Evolutionary conservation across 257 asterid genomes (phyloP).

Genomic region (Nicotiana knightiana): DNA sequence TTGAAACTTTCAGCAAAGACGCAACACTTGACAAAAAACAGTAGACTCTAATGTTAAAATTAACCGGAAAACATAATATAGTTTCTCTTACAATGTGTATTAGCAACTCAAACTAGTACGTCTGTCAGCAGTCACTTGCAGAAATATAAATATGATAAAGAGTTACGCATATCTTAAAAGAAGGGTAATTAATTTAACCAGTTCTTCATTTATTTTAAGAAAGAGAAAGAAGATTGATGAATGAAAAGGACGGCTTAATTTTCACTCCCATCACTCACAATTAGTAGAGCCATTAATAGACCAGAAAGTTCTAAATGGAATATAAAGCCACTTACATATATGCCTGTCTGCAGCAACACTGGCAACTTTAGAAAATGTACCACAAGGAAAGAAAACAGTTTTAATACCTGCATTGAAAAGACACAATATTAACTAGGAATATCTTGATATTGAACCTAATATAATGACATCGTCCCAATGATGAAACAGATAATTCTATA

Average conservation of each 20-base stretch:
- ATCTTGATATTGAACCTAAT: background rate
- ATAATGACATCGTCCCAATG: background rate
- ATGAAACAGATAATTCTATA: background rate
- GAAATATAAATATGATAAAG: background rate
- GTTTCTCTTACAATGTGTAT: background rate
- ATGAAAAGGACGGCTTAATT: background rate
- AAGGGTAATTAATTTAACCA: background rate
- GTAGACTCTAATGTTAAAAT: background rate
- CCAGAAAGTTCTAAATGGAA: background rate
- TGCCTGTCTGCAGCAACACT: constrained; percentile 58
- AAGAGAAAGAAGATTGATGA: background rate
- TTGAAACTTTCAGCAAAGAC: background rate
- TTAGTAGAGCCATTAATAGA: background rate
- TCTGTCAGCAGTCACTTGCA: background rate
- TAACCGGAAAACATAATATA: background rate
- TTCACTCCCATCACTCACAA: background rate
- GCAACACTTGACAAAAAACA: background rate
- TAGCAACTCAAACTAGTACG: background rate
- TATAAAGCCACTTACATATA: constrained; percentile 54
- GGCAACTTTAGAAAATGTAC: constrained; percentile 75
- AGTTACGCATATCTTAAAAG: background rate
- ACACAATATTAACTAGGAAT: background rate
- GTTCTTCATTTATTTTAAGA: background rate
- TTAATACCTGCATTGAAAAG: constrained; percentile 58
- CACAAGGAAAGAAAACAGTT: constrained; percentile 71